These are phyloP conservation scores for Chloranthus sessilifolius DNA, from an alignment of 164 flowering plant species.

Conservation along the genomic window DNA sequence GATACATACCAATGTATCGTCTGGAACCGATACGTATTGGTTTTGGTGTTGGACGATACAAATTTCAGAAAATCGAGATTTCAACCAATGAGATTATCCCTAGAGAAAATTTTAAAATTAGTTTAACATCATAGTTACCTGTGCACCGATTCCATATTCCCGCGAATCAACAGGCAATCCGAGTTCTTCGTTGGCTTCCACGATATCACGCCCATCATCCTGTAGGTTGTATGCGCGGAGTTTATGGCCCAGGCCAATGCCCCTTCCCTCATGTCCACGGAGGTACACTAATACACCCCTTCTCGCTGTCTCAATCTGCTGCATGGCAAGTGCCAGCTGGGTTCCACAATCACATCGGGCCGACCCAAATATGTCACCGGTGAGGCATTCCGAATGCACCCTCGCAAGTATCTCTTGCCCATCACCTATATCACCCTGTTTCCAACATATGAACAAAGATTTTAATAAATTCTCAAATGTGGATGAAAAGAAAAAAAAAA, in stretches of 20 bases:
- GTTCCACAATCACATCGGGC: constrained; percentile 92
- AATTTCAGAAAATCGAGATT: too few relatives aligned
- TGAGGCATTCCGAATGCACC: constrained; percentile 98
- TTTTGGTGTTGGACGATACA: too few relatives aligned
- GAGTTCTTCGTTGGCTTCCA: constrained; percentile 95
- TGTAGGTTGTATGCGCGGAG: constrained; percentile 93
- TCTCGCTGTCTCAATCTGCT: constrained; percentile 82
- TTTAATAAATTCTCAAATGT: not conserved
- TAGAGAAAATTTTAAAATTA: too few relatives aligned
- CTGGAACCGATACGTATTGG: too few relatives aligned
- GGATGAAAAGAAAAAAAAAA: too few relatives aligned
- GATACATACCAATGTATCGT: too few relatives aligned
- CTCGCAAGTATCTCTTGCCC: constrained; percentile 93
- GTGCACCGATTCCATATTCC: constrained; percentile 98
- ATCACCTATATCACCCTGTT: constrained; percentile 94
- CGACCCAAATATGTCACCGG: constrained; percentile 97
- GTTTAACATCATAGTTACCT: too few relatives aligned
- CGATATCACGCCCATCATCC: constrained; percentile 92
- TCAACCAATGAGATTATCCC: too few relatives aligned
- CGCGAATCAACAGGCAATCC: constrained; percentile 94
- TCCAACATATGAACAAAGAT: constrained; percentile 2
- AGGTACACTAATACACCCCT: constrained; percentile 87
- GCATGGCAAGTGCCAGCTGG: constrained; percentile 91
- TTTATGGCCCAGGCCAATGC: constrained; percentile 96
- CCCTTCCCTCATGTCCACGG: constrained; percentile 97